These are phyloP conservation scores for Ustilago sp. DNA, from an alignment of 1,284 basidiomycete species.

Conservation along the genomic window DNA sequence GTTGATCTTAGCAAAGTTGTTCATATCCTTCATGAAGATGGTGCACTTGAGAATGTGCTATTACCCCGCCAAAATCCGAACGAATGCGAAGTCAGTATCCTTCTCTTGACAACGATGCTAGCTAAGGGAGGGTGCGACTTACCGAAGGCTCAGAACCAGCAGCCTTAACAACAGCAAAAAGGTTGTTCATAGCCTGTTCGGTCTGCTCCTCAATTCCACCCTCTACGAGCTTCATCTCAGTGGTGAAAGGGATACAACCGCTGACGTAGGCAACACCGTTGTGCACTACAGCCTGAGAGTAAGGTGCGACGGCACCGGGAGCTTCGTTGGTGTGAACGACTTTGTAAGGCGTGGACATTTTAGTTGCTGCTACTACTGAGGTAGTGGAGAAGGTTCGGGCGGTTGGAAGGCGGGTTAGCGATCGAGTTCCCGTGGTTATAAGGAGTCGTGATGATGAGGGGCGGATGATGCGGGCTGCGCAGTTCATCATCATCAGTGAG, in stretches of 20 bases:
- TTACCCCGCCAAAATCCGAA: background rate
- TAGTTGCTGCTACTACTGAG: background rate
- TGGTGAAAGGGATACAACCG: conserved; percentile 88
- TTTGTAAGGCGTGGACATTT: conserved; percentile 60
- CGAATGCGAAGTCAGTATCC: background rate
- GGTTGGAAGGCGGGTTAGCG: conserved; percentile 16
- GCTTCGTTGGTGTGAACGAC: conserved; percentile 63
- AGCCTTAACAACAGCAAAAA: conserved; percentile 84
- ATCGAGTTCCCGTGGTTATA: background rate
- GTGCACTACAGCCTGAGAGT: conserved; percentile 78
- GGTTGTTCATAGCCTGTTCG: conserved; percentile 85
- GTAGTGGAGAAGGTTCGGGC: conserved; percentile 12
- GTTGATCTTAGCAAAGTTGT: conserved; percentile 89
- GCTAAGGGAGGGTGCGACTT: conserved; percentile 3
- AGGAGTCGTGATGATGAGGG: background rate
- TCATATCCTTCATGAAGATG: conserved; percentile 93
- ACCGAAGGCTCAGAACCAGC: conserved; percentile 73
- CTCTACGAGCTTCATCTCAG: conserved; percentile 78
- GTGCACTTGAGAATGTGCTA: conserved; percentile 58
- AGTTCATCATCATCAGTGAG: background rate
- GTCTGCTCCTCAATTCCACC: conserved; percentile 87
- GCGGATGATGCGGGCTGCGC: background rate
- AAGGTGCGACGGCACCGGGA: conserved; percentile 68
- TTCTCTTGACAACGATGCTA: background rate
- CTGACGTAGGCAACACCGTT: conserved; percentile 89